These are phyloP conservation scores for Corchorus olitorius DNA, from an alignment of 345 rosid species.

Conservation along the genomic window DNA sequence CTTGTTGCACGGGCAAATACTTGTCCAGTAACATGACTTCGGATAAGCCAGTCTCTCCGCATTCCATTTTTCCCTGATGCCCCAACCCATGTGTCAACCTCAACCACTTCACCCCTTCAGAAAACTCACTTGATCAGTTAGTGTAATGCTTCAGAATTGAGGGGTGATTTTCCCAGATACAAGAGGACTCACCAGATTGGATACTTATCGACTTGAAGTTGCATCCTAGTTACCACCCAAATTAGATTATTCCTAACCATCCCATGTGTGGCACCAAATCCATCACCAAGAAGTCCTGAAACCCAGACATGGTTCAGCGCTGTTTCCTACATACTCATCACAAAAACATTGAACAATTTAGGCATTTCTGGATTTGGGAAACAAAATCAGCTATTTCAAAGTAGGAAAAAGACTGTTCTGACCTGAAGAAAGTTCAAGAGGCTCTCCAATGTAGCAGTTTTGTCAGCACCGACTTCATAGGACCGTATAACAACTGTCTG, in stretches of 20 bases:
- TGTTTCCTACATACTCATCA: conserved; percentile 44
- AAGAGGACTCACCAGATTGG: conserved; percentile 50
- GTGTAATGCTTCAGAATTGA: not conserved
- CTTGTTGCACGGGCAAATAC: conserved; percentile 60
- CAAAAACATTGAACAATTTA: not conserved
- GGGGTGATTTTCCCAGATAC: not conserved
- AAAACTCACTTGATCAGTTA: not conserved
- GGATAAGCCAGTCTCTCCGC: conserved; percentile 64
- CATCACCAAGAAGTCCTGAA: conserved; percentile 66
- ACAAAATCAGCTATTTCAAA: not conserved
- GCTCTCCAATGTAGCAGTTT: conserved; percentile 58
- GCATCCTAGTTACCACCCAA: conserved; percentile 72
- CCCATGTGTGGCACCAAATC: conserved; percentile 68
- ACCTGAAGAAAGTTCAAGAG: conserved; percentile 64
- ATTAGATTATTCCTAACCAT: conserved; percentile 67
- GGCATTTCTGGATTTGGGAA: not conserved
- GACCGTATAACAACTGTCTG: conserved; percentile 64
- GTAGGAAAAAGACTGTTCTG: not conserved
- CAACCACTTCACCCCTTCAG: conserved; percentile 62
- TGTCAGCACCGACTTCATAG: conserved; percentile 66
- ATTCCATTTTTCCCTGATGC: conserved; percentile 70
- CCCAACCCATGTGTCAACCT: conserved; percentile 73
- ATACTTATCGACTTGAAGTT: conserved; percentile 53
- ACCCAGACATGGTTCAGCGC: conserved; percentile 75
- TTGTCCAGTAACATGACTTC: conserved; percentile 61